These are phyloP conservation scores for Hippophae gyantsensis DNA, from an alignment of 306 rosid genomes.

Conservation along the genomic window DNA sequence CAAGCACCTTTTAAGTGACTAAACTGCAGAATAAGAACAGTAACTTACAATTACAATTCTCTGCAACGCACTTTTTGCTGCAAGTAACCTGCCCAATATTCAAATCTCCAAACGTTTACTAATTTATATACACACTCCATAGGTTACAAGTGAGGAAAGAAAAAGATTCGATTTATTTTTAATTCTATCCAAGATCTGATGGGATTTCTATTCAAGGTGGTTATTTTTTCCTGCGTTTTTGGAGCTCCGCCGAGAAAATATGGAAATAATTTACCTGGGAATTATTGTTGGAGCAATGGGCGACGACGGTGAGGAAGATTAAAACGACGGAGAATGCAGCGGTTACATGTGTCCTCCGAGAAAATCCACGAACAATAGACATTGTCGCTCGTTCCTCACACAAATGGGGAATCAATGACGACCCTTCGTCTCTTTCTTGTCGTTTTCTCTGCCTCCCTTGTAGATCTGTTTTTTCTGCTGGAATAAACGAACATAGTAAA, in stretches of 20 bases:
- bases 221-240: neutral
- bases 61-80: constrained; percentile 53
- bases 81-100: constrained; percentile 33
- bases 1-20: too few species aligned
- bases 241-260: neutral
- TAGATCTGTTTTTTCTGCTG: too few species aligned
- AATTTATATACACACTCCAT: too few species aligned
- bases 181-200: neutral
- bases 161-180: too few species aligned
- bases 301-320: constrained; percentile 24
- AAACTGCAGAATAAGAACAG: neutral
- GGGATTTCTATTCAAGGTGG: neutral
- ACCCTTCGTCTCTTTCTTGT: too few species aligned
- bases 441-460: too few species aligned
- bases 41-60: constrained; percentile 58
- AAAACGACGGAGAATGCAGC: constrained; percentile 23
- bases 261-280: constrained; percentile 27
- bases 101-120: neutral
- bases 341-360: constrained; percentile 27
- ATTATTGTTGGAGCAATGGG: constrained; percentile 29
- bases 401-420: neutral
- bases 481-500: too few species aligned
- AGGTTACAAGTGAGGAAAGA: too few species aligned
- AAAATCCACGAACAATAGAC: constrained; percentile 6
- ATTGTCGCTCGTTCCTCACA: constrained; percentile 1